Evolutionary conservation across 2,329 filamentous ascomycete species (phyloP).

Genomic region (Fusarium hainanense): DNA sequence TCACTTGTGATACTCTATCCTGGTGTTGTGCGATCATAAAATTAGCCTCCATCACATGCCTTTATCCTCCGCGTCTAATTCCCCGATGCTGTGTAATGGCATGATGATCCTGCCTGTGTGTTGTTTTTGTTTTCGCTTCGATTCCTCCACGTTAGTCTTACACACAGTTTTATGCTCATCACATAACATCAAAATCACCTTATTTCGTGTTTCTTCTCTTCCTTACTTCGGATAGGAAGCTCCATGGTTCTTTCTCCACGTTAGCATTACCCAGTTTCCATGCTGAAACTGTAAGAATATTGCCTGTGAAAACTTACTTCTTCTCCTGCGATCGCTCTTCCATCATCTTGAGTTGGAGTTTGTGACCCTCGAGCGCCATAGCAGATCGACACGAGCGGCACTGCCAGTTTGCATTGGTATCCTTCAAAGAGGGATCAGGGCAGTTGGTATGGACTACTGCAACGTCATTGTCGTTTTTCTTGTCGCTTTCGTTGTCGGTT

Average conservation of each 20-base stretch:
- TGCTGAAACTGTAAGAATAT: not conserved
- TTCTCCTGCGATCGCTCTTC: not conserved
- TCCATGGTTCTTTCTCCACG: not conserved
- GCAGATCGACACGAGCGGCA: conserved; percentile 13
- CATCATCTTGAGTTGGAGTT: conserved; percentile 8
- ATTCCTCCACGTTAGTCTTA: not conserved
- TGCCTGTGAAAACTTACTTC: not conserved
- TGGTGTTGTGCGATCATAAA: conserved; percentile 5
- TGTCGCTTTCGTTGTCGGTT: not conserved
- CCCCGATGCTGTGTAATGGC: not conserved
- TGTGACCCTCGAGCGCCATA: not conserved
- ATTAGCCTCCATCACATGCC: not conserved
- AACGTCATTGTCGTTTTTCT: not conserved
- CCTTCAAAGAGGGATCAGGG: not conserved
- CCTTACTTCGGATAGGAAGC: not conserved
- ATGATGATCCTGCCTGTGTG: not conserved
- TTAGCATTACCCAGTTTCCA: not conserved
- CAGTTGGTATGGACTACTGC: not conserved
- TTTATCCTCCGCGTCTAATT: not conserved
- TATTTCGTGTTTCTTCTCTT: not conserved
- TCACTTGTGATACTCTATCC: conserved; percentile 18
- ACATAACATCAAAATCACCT: not conserved
- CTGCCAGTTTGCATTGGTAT: conserved; percentile 8
- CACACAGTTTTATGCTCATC: not conserved
- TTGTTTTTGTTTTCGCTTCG: not conserved